A percentile compares a stretch with the other conserved stretches of the same genome.
These are phyloP conservation scores for Dioscorea dumetorum DNA, from an alignment of 106 monocot species.

Conservation along the genomic window DNA sequence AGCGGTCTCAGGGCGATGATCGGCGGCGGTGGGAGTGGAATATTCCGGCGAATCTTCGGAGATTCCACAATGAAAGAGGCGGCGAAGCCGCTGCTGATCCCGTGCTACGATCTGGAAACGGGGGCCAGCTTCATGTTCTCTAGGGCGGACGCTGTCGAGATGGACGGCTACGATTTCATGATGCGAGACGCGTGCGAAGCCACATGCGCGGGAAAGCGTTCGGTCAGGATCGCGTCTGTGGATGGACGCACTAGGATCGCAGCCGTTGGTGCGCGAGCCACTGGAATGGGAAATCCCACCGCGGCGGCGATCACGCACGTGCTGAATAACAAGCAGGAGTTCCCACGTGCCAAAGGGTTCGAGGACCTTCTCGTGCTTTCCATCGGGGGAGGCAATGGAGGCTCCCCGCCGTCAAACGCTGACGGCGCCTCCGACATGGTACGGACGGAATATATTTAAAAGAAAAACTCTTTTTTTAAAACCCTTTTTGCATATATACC, in stretches of 20 bases:
- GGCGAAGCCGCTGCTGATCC: constrained; percentile 63
- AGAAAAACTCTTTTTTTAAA: too few relatives aligned
- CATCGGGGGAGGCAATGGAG: constrained; percentile 34
- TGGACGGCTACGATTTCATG: constrained; percentile 52
- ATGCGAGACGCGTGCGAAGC: constrained; percentile 64
- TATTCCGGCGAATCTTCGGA: constrained; percentile 30
- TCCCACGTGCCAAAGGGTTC: constrained; percentile 53
- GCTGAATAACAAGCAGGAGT: constrained; percentile 88
- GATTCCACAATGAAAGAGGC: constrained; percentile 63
- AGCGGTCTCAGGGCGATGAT: neutral
- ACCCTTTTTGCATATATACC: too few relatives aligned
- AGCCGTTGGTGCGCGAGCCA: constrained; percentile 25
- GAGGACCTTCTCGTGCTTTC: constrained; percentile 74
- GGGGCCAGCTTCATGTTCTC: constrained; percentile 80
- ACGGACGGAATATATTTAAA: too few relatives aligned
- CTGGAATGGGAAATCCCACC: constrained; percentile 67
- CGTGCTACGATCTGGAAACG: constrained; percentile 77
- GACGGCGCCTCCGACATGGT: neutral
- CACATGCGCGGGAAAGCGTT: constrained; percentile 16
- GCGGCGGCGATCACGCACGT: constrained; percentile 89
- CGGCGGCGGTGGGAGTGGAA: neutral
- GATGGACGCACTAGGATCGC: constrained; percentile 29
- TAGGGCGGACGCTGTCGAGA: constrained; percentile 75
- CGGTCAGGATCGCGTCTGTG: constrained; percentile 16
- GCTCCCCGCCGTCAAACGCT: neutral